Conservation (phyloP, 257 asterid genomes). For the Agastache rugosa region DNA sequence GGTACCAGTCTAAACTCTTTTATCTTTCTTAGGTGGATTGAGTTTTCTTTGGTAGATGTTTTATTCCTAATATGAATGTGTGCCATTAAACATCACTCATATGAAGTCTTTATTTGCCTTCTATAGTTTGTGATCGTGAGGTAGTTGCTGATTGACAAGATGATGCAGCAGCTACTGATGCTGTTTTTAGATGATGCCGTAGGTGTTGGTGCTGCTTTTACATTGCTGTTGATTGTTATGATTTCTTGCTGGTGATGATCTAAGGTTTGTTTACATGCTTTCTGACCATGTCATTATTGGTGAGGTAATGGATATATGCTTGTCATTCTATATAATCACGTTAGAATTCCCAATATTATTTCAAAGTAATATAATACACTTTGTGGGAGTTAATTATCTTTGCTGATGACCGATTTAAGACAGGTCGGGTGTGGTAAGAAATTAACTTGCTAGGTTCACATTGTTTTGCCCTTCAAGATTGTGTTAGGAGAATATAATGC, state of each 20-base stretch:
- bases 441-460: background rate
- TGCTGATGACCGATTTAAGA: constrained; percentile 32
- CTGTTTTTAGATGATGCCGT: constrained; percentile 57
- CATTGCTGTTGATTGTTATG: constrained; percentile 57
- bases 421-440: constrained; percentile 34
- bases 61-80: constrained; percentile 18
- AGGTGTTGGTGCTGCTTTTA: constrained; percentile 59
- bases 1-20: constrained; percentile 33
- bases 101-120: constrained; percentile 62
- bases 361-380: background rate
- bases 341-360: constrained; percentile 33
- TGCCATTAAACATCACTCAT: constrained; percentile 46
- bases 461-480: constrained; percentile 13
- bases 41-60: constrained; percentile 6
- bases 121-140: constrained; percentile 70
- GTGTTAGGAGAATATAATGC: constrained; percentile 3
- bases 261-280: constrained; percentile 40
- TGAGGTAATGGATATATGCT: constrained; percentile 51
- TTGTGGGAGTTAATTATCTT: constrained; percentile 33
- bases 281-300: constrained; percentile 45
- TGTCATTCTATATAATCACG: constrained; percentile 17
- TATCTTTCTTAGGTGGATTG: constrained; percentile 28
- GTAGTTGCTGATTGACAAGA: constrained; percentile 63
- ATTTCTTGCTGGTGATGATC: constrained; percentile 52
- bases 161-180: constrained; percentile 62